phyloP scores from a whole-genome alignment of 2,329 filamentous ascomycete species.

The Sporothrix globosa region DNA sequence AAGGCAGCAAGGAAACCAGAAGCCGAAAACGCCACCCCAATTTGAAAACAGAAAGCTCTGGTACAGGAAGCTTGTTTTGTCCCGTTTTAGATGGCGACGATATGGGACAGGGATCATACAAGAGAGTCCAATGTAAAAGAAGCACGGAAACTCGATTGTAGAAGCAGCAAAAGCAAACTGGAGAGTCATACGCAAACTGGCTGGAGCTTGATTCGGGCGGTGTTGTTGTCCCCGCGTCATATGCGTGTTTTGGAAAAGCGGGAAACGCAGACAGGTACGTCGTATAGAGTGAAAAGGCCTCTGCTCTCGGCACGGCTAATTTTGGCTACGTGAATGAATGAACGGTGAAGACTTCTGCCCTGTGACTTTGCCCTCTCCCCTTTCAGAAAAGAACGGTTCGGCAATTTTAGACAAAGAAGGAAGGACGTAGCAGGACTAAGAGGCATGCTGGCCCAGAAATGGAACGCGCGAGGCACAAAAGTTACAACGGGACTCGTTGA shows the following conservation, averaged over 20 bases:
- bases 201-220: neutral
- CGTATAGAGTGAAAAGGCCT: neutral
- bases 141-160: neutral
- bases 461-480: conserved; percentile 1
- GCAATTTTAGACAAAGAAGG: conserved; percentile 1
- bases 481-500: neutral
- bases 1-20: neutral
- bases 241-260: neutral
- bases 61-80: neutral
- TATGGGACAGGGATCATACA: neutral
- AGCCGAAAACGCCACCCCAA: neutral
- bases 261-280: neutral
- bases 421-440: neutral
- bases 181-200: neutral
- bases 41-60: neutral
- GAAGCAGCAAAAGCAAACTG: neutral
- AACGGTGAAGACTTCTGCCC: neutral
- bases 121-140: neutral
- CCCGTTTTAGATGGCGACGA: neutral
- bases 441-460: neutral
- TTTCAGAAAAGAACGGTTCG: neutral
- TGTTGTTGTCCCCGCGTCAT: neutral
- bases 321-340: neutral
- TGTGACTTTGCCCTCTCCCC: neutral
- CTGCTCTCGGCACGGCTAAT: neutral